Conservation (phyloP, 2,329 filamentous ascomycete species). For the Apiospora hydei region DNA sequence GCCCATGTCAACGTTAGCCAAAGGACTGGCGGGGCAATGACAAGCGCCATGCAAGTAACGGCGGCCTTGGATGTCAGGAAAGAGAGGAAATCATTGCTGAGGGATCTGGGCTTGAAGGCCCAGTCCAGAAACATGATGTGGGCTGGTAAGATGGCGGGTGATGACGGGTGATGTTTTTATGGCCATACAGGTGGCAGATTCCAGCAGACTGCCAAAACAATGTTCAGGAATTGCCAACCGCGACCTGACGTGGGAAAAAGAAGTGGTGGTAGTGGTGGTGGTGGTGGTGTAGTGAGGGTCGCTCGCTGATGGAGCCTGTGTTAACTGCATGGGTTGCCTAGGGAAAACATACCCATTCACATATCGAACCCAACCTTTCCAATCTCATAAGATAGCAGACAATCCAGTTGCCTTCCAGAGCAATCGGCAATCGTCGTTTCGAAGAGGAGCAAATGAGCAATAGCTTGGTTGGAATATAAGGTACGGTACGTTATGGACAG, state of each 20-base stretch:
- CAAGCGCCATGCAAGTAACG: slow-evolving; percentile 34
- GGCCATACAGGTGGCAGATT: too few relatives aligned
- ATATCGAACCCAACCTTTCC: slow-evolving; percentile 27
- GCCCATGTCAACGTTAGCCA: slow-evolving; percentile 43
- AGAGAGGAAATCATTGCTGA: slow-evolving; percentile 23
- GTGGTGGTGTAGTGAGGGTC: slow-evolving; percentile 5
- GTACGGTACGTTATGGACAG: slow-evolving; percentile 15
- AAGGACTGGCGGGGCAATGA: slow-evolving; percentile 33
- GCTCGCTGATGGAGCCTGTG: slow-evolving; percentile 15
- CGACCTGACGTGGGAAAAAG: neutral
- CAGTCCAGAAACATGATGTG: slow-evolving; percentile 21
- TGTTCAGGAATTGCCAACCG: neutral
- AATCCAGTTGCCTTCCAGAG: slow-evolving; percentile 6
- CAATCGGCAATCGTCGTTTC: slow-evolving; percentile 19
- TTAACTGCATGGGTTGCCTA: slow-evolving; percentile 15
- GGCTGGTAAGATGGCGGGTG: neutral
- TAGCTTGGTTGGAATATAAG: neutral
- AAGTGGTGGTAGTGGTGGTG: neutral
- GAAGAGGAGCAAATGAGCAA: slow-evolving; percentile 8
- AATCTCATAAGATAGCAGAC: neutral
- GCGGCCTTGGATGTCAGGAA: slow-evolving; percentile 27
- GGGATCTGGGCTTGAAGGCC: slow-evolving; percentile 22
- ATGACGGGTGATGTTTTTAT: neutral
- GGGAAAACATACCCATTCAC: slow-evolving; percentile 30
- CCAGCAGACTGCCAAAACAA: neutral